phyloP scores from a whole-genome alignment of 2,329 filamentous ascomycete species.

The Arthrobotrys megalospora region DNA sequence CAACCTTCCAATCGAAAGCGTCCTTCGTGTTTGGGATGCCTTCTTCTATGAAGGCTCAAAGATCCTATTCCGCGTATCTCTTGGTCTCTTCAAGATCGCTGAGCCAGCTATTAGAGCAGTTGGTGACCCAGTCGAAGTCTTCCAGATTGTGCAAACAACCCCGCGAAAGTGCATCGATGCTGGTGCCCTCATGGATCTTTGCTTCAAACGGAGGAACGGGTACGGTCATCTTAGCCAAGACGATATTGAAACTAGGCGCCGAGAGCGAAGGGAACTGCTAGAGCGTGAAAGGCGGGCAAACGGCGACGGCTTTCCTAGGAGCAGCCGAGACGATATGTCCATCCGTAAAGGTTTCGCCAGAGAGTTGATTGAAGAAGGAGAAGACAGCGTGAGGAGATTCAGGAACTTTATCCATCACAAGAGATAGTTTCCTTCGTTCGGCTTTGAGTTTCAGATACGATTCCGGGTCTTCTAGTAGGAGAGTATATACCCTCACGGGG shows the following conservation, averaged over 20 bases:
- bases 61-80: constrained; percentile 90
- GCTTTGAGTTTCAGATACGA: constrained; percentile 12
- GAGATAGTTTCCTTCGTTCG: constrained; percentile 37
- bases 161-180: constrained; percentile 86
- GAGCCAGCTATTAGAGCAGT: constrained; percentile 85
- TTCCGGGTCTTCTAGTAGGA: constrained; percentile 15
- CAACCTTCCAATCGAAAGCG: constrained; percentile 90
- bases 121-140: constrained; percentile 92
- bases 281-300: constrained; percentile 61
- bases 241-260: constrained; percentile 81
- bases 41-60: constrained; percentile 97
- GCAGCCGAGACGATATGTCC: constrained; percentile 63
- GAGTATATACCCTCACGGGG: constrained; percentile 1
- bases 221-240: constrained; percentile 87
- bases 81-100: constrained; percentile 91
- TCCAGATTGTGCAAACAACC: constrained; percentile 90
- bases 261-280: constrained; percentile 74
- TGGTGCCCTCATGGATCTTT: constrained; percentile 85
- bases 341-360: constrained; percentile 63
- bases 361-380: constrained; percentile 61
- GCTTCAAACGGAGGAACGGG: constrained; percentile 83
- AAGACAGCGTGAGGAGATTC: constrained; percentile 57
- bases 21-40: constrained; percentile 92
- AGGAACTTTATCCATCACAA: constrained; percentile 55
- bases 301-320: constrained; percentile 55